Percentiles rank a stretch among this genome's conserved stretches.
Evolutionary conservation across 257 asterid species (phyloP).

Genomic region (Forsythia suspensa): DNA sequence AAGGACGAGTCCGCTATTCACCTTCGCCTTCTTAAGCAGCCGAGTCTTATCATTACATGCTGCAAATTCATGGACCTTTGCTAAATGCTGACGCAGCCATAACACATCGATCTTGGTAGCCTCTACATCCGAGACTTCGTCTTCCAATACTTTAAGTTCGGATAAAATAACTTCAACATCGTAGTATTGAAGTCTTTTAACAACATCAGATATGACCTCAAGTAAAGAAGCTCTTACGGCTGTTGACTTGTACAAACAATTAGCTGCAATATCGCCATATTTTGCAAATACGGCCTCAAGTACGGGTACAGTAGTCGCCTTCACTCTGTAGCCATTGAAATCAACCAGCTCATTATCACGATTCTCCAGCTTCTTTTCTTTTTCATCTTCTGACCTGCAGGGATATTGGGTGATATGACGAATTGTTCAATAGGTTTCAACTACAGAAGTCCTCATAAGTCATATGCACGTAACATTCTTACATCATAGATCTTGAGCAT

Average conservation of each 20-base stretch:
- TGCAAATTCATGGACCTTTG: conserved; percentile 18
- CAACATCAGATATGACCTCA: conserved; percentile 31
- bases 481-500: not conserved
- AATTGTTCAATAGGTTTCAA: not conserved
- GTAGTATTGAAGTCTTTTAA: conserved; percentile 24
- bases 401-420: not conserved
- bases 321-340: conserved; percentile 41
- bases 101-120: conserved; percentile 28
- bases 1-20: conserved; percentile 6
- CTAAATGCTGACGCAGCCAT: conserved; percentile 36
- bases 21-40: conserved; percentile 23
- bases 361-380: conserved; percentile 11
- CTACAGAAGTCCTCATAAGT: not conserved
- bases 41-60: not conserved
- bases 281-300: conserved; percentile 39
- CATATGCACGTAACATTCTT: not conserved
- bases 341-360: conserved; percentile 16
- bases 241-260: conserved; percentile 33
- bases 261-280: conserved; percentile 39
- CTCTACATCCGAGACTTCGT: conserved; percentile 29
- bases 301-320: conserved; percentile 21
- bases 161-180: conserved; percentile 22
- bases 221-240: conserved; percentile 37
- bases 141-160: conserved; percentile 29
- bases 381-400: conserved; percentile 19